Evolutionary conservation across 2,329 filamentous ascomycete species (phyloP).

Genomic region (Botrytis fragariae): DNA sequence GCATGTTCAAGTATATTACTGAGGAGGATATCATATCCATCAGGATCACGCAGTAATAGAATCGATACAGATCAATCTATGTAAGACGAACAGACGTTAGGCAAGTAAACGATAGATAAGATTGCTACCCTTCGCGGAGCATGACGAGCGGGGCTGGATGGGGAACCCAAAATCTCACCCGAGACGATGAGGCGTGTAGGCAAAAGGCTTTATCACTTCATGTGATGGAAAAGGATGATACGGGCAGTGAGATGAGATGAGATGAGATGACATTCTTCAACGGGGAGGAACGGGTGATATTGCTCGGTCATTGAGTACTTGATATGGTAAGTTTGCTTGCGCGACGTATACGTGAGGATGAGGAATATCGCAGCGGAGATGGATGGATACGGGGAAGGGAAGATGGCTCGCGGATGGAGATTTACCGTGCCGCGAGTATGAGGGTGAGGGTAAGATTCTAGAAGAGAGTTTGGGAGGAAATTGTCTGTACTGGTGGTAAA

Average conservation of each 20-base stretch:
- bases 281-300: background rate
- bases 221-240: background rate
- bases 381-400: background rate
- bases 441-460: background rate
- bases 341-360: background rate
- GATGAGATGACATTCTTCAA: background rate
- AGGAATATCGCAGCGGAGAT: background rate
- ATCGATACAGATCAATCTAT: background rate
- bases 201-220: background rate
- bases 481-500: too few species aligned
- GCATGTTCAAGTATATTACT: background rate
- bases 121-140: background rate
- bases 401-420: background rate
- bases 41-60: background rate
- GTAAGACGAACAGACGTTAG: background rate
- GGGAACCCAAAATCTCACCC: constrained; percentile 7
- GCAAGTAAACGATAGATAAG: background rate
- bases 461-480: background rate
- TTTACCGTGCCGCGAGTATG: background rate
- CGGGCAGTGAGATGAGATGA: background rate
- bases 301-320: background rate
- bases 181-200: background rate
- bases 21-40: background rate
- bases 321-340: background rate
- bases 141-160: background rate